phyloP scores from a whole-genome alignment of 805 yeast species.

The Yamadazyma philogaea region DNA sequence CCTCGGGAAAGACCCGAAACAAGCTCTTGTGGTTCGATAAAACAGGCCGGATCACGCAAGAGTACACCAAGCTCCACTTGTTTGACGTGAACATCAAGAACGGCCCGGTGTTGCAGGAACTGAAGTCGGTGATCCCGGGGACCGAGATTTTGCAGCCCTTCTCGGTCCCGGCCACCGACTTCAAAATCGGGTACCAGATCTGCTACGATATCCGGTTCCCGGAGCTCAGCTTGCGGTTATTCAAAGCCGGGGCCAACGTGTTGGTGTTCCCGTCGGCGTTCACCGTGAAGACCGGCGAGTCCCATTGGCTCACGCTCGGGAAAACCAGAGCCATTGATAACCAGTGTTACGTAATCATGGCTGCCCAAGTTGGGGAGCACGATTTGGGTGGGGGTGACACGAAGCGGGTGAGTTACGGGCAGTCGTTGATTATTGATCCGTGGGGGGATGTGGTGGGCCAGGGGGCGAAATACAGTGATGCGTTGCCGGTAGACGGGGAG shows the following conservation, averaged over 20 bases:
- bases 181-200: slow-evolving; percentile 63
- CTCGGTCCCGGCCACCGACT: slow-evolving; percentile 35
- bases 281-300: slow-evolving; percentile 85
- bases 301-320: slow-evolving; percentile 84
- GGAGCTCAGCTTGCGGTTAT: slow-evolving; percentile 63
- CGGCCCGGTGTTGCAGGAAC: slow-evolving; percentile 79
- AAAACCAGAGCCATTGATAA: slow-evolving; percentile 84
- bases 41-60: slow-evolving; percentile 59
- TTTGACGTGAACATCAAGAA: slow-evolving; percentile 82
- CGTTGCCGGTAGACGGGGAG: slow-evolving; percentile 13
- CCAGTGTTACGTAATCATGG: slow-evolving; percentile 82
- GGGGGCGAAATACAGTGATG: slow-evolving; percentile 28
- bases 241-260: slow-evolving; percentile 71
- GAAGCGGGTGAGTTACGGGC: slow-evolving; percentile 79
- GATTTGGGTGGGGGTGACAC: slow-evolving; percentile 36
- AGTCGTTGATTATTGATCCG: slow-evolving; percentile 83
- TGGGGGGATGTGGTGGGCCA: slow-evolving; percentile 79
- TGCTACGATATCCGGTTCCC: slow-evolving; percentile 91
- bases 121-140: slow-evolving; percentile 82
- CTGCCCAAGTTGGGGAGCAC: slow-evolving; percentile 84
- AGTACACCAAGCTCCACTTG: slow-evolving; percentile 83
- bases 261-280: slow-evolving; percentile 89
- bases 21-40: slow-evolving; percentile 68
- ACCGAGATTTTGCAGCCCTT: slow-evolving; percentile 50
- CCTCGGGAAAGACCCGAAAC: slow-evolving; percentile 49